Conservation (phyloP, 2,329 filamentous ascomycete species). For the Monosporascus sp. region DNA sequence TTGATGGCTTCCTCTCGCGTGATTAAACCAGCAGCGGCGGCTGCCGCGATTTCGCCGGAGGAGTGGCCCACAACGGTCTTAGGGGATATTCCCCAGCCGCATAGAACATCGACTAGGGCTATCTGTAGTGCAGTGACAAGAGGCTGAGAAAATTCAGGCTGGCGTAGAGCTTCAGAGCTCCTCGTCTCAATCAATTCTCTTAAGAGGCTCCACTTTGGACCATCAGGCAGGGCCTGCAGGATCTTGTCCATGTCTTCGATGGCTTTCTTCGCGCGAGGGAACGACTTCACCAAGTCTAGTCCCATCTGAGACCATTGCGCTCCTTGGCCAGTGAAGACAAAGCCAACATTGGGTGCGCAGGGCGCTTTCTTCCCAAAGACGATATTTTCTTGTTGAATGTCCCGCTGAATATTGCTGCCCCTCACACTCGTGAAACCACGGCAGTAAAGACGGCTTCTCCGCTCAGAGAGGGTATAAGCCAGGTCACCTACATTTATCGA, state of each 20-base stretch:
- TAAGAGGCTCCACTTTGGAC: conserved; percentile 13
- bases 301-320: conserved; percentile 13
- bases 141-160: conserved; percentile 27
- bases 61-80: conserved; percentile 25
- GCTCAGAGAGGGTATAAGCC: conserved; percentile 23
- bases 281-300: background rate
- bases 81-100: conserved; percentile 16
- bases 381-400: background rate
- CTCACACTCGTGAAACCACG: conserved; percentile 12
- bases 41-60: conserved; percentile 28
- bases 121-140: conserved; percentile 33
- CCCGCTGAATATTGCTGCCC: too few species aligned
- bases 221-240: conserved; percentile 9
- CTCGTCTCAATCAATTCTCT: conserved; percentile 8
- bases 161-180: conserved; percentile 11
- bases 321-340: conserved; percentile 4
- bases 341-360: background rate
- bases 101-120: conserved; percentile 23
- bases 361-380: too few species aligned
- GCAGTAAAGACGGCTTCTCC: conserved; percentile 13
- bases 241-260: conserved; percentile 11
- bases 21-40: conserved; percentile 20
- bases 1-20: conserved; percentile 20
- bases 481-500: conserved; percentile 16
- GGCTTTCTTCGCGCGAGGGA: conserved; percentile 2